Evolutionary conservation across 2,329 filamentous ascomycete species (phyloP).

Genomic region (Talaromyces rugulosus): DNA sequence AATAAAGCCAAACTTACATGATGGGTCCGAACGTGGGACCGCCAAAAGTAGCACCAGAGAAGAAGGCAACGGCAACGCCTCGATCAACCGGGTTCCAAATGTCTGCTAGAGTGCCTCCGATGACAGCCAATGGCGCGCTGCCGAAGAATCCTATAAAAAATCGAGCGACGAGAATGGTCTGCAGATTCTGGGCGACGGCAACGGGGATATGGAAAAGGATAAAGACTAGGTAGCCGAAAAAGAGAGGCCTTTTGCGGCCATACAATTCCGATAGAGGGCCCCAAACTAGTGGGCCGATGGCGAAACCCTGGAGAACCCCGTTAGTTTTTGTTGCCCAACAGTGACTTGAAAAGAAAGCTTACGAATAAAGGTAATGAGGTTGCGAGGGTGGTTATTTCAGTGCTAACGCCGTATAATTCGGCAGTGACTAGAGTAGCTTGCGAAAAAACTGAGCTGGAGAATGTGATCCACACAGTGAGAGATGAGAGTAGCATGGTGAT

Average conservation of each 20-base stretch:
- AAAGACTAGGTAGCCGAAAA: constrained; percentile 47
- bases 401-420: constrained; percentile 42
- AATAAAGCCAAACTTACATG: constrained; percentile 21
- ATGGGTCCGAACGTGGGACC: constrained; percentile 49
- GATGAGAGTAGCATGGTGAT: constrained; percentile 39
- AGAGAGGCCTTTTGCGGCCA: constrained; percentile 47
- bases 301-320: constrained; percentile 28
- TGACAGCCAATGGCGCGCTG: constrained; percentile 47
- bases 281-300: constrained; percentile 37
- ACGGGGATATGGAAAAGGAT: constrained; percentile 54
- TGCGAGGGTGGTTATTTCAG: constrained; percentile 48
- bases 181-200: constrained; percentile 50
- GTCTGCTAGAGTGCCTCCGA: constrained; percentile 48
- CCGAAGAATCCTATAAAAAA: constrained; percentile 54
- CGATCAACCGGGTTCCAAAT: constrained; percentile 47
- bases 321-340: neutral
- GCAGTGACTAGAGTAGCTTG: constrained; percentile 40
- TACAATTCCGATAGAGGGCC: constrained; percentile 47
- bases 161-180: constrained; percentile 52
- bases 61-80: constrained; percentile 45
- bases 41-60: constrained; percentile 44
- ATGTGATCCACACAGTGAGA: constrained; percentile 47
- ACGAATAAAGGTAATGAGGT: too few species aligned
- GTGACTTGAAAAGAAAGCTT: constrained; percentile 9
- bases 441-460: constrained; percentile 45